phyloP scores from a whole-genome alignment of 2,329 filamentous ascomycete genomes.

The Penicillium freii region DNA sequence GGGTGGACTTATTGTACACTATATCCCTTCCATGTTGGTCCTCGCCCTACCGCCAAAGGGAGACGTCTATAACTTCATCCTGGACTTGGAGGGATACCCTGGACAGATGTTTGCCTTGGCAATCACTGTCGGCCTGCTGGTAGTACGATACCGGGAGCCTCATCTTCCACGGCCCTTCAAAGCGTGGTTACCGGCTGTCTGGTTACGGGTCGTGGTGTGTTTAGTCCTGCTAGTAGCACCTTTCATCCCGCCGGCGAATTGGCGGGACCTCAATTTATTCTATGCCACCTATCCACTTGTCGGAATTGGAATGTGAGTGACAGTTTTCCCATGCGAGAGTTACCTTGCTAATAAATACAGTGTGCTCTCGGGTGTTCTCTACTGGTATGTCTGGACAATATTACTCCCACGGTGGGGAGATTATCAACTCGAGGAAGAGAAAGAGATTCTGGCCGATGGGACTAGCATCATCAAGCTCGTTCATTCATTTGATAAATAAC shows the following conservation, averaged over 20 bases:
- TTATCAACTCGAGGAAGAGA: constrained; percentile 63
- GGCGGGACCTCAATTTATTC: constrained; percentile 49
- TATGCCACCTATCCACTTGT: constrained; percentile 56
- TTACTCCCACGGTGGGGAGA: constrained; percentile 58
- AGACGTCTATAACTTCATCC: constrained; percentile 69
- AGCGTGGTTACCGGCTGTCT: constrained; percentile 61
- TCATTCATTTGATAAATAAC: constrained; percentile 17
- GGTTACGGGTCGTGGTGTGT: constrained; percentile 55
- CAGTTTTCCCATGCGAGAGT: too few relatives aligned
- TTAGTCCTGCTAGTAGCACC: constrained; percentile 59
- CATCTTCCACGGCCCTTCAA: constrained; percentile 63
- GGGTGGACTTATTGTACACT: constrained; percentile 67
- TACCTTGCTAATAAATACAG: constrained; percentile 38
- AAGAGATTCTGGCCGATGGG: constrained; percentile 62
- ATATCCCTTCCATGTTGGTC: constrained; percentile 65
- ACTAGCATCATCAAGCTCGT: constrained; percentile 63
- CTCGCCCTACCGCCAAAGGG: constrained; percentile 63
- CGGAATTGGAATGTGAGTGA: constrained; percentile 46
- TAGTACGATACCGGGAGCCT: constrained; percentile 59
- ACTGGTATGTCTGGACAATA: constrained; percentile 68
- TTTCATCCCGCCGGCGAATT: constrained; percentile 58
- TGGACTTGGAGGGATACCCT: constrained; percentile 69
- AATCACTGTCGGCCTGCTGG: constrained; percentile 57
- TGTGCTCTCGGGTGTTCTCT: constrained; percentile 57
- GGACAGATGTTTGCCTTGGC: constrained; percentile 61